Evolutionary conservation across 78 protist genomes (phyloP).

Genomic region (Dictyostelium capitatum): DNA sequence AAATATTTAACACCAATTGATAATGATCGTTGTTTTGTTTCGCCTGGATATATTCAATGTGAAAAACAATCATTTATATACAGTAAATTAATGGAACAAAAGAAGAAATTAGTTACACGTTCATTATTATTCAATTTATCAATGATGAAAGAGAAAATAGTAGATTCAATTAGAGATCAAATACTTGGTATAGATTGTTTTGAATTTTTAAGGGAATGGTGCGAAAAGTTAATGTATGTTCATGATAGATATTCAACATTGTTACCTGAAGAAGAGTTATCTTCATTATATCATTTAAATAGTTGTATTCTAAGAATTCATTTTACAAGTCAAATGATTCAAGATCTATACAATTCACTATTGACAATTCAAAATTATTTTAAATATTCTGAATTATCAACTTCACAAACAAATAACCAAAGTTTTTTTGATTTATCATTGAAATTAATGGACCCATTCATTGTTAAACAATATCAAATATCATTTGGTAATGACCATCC

Average conservation of each 20-base stretch:
- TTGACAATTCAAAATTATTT: slow-evolving; percentile 4
- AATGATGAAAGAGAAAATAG: slow-evolving; percentile 5
- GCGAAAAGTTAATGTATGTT: slow-evolving; percentile 4
- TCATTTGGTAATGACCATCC: background rate
- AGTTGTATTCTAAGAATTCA: background rate
- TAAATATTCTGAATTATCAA: background rate
- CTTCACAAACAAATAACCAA: background rate
- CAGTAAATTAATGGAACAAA: background rate
- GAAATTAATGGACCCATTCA: slow-evolving; percentile 1
- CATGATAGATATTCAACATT: slow-evolving; percentile 25
- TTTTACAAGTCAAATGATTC: slow-evolving; percentile 11
- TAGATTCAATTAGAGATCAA: background rate
- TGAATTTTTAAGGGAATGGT: background rate
- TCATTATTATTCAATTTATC: background rate
- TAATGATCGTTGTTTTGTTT: slow-evolving; percentile 10
- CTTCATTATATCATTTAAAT: background rate
- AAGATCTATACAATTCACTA: background rate
- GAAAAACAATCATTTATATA: background rate
- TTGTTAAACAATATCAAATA: background rate
- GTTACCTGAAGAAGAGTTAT: slow-evolving; percentile 10
- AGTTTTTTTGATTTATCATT: background rate
- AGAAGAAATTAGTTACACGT: background rate
- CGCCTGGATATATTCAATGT: background rate
- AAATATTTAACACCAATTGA: slow-evolving; percentile 1
- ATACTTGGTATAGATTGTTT: background rate